phyloP scores from a whole-genome alignment of 441 rosid species.

The Capsella rubella region DNA sequence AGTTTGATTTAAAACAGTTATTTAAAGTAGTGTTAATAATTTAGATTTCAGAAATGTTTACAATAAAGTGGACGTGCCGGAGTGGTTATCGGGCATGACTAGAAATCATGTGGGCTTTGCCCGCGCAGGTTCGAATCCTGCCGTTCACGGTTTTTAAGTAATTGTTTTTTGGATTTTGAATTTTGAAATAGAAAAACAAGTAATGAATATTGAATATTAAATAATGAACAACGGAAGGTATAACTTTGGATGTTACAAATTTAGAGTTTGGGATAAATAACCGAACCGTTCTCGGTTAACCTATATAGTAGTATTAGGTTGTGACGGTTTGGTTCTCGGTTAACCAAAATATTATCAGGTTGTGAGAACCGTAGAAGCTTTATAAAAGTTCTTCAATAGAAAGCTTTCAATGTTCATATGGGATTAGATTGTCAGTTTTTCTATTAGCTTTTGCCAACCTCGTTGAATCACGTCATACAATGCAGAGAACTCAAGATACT shows the following conservation, averaged over 20 bases:
- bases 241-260: no score
- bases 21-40: rapidly evolving
- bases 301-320: no score
- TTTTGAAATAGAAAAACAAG: neutral
- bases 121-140: slow-evolving; percentile 67
- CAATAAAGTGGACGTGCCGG: neutral
- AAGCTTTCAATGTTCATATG: neutral
- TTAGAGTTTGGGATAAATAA: no score
- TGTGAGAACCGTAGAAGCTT: no score
- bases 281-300: no score
- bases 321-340: no score
- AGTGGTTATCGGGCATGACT: slow-evolving; percentile 39
- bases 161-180: neutral
- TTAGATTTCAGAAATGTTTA: rapidly evolving
- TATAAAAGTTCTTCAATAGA: no score
- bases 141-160: slow-evolving; percentile 57
- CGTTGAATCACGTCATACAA: neutral
- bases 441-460: neutral
- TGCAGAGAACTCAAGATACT: neutral
- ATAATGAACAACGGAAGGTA: no score
- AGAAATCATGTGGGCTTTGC: slow-evolving; percentile 44
- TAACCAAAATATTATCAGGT: no score
- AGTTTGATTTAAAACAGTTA: neutral
- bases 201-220: no score
- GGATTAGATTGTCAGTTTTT: neutral